phyloP scores from a whole-genome alignment of 2,329 filamentous ascomycete genomes.

The Diplodia intermedia region DNA sequence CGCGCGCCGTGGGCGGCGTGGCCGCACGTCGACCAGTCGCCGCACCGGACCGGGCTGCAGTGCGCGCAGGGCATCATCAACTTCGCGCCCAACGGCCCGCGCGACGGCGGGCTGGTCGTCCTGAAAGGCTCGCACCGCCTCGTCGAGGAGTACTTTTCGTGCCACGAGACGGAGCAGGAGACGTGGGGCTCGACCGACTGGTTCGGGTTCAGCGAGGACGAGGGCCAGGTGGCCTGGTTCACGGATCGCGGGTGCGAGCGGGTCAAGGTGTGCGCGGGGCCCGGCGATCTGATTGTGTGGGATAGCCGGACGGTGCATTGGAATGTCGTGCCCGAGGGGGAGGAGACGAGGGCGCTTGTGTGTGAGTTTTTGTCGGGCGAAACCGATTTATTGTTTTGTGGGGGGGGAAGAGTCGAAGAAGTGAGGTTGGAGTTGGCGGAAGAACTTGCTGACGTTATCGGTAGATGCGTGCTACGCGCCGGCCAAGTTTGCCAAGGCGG shows the following conservation, averaged over 20 bases:
- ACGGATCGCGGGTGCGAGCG: constrained; percentile 48
- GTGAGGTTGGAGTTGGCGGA: not conserved
- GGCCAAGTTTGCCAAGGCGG: constrained; percentile 14
- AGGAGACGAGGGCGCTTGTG: constrained; percentile 36
- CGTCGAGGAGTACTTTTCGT: constrained; percentile 54
- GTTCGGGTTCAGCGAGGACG: constrained; percentile 52
- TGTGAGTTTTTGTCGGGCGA: constrained; percentile 9
- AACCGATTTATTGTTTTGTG: not conserved
- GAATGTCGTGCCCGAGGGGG: constrained; percentile 43
- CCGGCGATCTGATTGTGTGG: constrained; percentile 56
- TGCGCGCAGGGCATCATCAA: constrained; percentile 56
- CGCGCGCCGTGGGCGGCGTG: constrained; percentile 52
- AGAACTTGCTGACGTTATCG: not conserved
- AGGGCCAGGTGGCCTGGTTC: constrained; percentile 55
- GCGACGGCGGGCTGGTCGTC: constrained; percentile 57
- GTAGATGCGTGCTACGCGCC: constrained; percentile 27
- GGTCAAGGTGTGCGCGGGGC: constrained; percentile 51
- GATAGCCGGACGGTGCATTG: constrained; percentile 58
- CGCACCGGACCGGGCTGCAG: constrained; percentile 50
- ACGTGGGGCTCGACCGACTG: constrained; percentile 47
- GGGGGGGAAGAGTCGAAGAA: too few species aligned
- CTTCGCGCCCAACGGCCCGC: constrained; percentile 52
- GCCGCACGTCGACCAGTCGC: constrained; percentile 56
- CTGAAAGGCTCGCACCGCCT: constrained; percentile 54
- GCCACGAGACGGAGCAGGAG: constrained; percentile 39